A percentile compares a stretch with the other conserved stretches of the same genome.
Conservation (phyloP, 1,284 basidiomycete species). For the Thecaphora thlaspeos region DNA sequence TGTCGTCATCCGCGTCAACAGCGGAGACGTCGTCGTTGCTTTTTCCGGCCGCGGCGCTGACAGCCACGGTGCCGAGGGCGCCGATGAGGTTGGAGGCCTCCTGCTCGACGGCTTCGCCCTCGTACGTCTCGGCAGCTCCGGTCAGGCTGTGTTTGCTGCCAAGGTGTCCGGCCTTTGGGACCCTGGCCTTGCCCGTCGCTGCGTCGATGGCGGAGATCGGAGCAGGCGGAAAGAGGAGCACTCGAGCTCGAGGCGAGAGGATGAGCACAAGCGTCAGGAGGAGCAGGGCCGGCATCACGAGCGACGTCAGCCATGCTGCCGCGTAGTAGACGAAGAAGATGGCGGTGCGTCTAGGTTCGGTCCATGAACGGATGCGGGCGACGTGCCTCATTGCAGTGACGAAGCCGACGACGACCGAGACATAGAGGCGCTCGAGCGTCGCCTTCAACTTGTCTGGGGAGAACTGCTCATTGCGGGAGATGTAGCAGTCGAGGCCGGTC, state of each 20-base stretch:
- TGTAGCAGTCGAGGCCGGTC: conserved; percentile 60
- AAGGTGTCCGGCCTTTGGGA: conserved; percentile 50
- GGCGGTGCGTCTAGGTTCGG: conserved; percentile 61
- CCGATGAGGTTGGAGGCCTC: conserved; percentile 61
- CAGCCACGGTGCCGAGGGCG: conserved; percentile 58
- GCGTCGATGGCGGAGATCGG: conserved; percentile 59
- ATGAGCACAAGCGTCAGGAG: conserved; percentile 60
- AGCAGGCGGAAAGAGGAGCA: conserved; percentile 63
- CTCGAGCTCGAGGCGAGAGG: conserved; percentile 61
- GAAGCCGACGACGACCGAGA: conserved; percentile 61
- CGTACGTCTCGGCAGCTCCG: conserved; percentile 57
- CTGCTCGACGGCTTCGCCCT: conserved; percentile 61
- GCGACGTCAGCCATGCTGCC: conserved; percentile 20
- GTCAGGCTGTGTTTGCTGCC: conserved; percentile 42
- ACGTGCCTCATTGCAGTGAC: conserved; percentile 62
- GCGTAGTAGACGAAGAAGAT: conserved; percentile 56
- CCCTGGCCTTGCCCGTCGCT: conserved; percentile 48
- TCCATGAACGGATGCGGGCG: conserved; percentile 63
- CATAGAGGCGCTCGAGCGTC: conserved; percentile 64
- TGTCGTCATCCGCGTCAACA: conserved; percentile 18
- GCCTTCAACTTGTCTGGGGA: conserved; percentile 62
- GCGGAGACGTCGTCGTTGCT: conserved; percentile 15
- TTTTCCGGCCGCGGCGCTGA: conserved; percentile 60
- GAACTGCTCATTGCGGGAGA: conserved; percentile 61
- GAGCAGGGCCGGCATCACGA: conserved; percentile 38